Conservation (phyloP, 495 filamentous ascomycete species). For the Beverwykella pulmonaria region DNA sequence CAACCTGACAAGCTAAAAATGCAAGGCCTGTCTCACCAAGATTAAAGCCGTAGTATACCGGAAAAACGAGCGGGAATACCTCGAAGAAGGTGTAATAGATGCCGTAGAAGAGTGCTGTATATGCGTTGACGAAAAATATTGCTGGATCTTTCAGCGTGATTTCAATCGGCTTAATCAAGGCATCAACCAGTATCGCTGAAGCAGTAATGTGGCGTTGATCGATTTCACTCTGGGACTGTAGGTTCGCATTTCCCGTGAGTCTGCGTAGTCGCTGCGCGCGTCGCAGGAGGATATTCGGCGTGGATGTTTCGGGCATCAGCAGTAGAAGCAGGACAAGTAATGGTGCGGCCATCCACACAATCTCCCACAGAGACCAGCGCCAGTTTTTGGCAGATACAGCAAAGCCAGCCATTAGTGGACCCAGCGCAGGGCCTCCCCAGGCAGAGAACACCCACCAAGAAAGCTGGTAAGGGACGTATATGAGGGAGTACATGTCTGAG, state of each 20-base stretch:
- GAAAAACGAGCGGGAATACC: background rate
- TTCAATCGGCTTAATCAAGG: background rate
- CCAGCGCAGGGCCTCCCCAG: conserved; percentile 46
- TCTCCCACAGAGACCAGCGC: conserved; percentile 44
- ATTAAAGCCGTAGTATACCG: background rate
- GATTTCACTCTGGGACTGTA: background rate
- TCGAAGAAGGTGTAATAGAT: conserved; percentile 75
- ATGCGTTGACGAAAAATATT: conserved; percentile 62
- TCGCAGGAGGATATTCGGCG: conserved; percentile 54
- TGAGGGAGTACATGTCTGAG: background rate
- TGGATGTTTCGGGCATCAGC: conserved; percentile 57
- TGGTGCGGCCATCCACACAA: conserved; percentile 50
- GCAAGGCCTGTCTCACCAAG: conserved; percentile 51
- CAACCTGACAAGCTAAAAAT: conserved; percentile 58
- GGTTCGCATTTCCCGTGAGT: conserved; percentile 30
- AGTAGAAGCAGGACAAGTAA: conserved; percentile 43
- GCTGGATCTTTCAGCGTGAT: conserved; percentile 52
- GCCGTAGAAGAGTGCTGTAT: conserved; percentile 64
- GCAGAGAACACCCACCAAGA: conserved; percentile 52
- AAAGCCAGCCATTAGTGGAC: conserved; percentile 61
- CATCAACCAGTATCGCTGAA: background rate
- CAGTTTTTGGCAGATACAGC: conserved; percentile 54
- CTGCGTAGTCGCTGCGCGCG: conserved; percentile 56
- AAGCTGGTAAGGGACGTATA: conserved; percentile 29
- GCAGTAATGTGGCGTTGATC: background rate